Base-by-base conservation (phyloP, 345 rosid genomes). In the Arabidopsis arenosa region DNA sequence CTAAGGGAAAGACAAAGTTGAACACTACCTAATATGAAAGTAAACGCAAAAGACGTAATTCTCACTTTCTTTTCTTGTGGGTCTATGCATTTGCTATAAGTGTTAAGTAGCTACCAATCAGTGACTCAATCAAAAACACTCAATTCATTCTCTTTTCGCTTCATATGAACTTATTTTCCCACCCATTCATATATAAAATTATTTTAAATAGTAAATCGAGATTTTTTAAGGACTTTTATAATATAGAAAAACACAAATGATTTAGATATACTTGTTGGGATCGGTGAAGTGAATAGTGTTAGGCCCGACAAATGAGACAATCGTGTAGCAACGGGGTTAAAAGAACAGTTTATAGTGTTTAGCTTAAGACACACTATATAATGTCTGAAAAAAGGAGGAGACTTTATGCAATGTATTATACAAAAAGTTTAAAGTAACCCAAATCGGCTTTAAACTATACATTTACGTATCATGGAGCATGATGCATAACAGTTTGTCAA, bases 101-200 rank as follows among this genome's bases (percentile, higher is more conserved):
- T 68, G 9, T 6, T 33, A 53, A 53, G 52, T 53, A 68, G 72
- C 72, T 40, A 47, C 40, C 53, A 68, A 68, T 68, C 63, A 68
- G 41, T 68, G 63, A 55, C 43, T 11, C 41, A 2, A 40, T 39
- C 23, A 6, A 68, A n/a, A 9, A 9, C 39, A 53, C 23, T 52
- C 18, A 32, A 36, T 68, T 43, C 2, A 21, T 9, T 9, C 28
- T 30, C 37, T 35, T 23, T 64, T 64, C 1, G 26, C 54, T 35
- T 32, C 4, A n/a, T 47, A 65, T 33, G 26, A 61, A 21, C 52
- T 40, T 41, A 43, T 23, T 26, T 40, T 40, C 49, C 23, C 51
- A 23, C 44, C 23, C 39, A 28, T 5, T 9, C 9, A 9, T 17
- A 58, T 17, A 15, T 17, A 9, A 51, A 51, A 51, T 5, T 26